phyloP scores from a whole-genome alignment of 2,329 filamentous ascomycete genomes.

The Trichoderma sp. region DNA sequence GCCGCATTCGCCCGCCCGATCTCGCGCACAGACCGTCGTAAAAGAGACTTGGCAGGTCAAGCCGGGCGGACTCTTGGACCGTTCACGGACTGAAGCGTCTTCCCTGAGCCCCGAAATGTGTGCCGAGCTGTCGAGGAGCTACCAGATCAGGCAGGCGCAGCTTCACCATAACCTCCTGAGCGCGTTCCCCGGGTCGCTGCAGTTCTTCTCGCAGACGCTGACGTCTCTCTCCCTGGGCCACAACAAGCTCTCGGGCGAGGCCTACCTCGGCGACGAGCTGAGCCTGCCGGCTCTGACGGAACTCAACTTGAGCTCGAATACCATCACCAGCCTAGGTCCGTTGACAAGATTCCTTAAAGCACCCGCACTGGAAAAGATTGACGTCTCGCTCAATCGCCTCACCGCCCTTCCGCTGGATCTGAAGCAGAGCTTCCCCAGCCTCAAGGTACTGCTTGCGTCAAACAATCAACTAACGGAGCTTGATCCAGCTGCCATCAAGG shows the following conservation, averaged over 20 bases:
- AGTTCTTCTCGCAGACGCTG: slow-evolving; percentile 70
- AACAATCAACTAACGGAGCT: slow-evolving; percentile 80
- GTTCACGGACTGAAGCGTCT: slow-evolving; percentile 66
- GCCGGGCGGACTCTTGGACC: slow-evolving; percentile 66
- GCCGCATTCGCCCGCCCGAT: slow-evolving; percentile 52
- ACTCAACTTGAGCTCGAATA: slow-evolving; percentile 74
- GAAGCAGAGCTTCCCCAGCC: slow-evolving; percentile 66
- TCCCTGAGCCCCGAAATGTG: slow-evolving; percentile 60
- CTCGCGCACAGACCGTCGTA: slow-evolving; percentile 52
- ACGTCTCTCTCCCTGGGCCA: slow-evolving; percentile 73
- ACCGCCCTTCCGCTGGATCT: slow-evolving; percentile 65
- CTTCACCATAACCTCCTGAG: slow-evolving; percentile 78
- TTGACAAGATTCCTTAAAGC: slow-evolving; percentile 70
- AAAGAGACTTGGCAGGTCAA: slow-evolving; percentile 59
- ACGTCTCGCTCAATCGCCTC: slow-evolving; percentile 82
- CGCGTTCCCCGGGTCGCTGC: slow-evolving; percentile 69
- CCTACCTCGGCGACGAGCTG: slow-evolving; percentile 67
- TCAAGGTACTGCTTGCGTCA: slow-evolving; percentile 70
- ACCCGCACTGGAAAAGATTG: slow-evolving; percentile 72
- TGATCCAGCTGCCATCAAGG: slow-evolving; percentile 71
- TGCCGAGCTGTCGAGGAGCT: slow-evolving; percentile 57
- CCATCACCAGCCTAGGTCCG: slow-evolving; percentile 69
- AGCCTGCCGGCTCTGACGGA: slow-evolving; percentile 74
- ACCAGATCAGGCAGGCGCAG: slow-evolving; percentile 60
- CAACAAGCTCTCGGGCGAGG: slow-evolving; percentile 68